Evolutionary conservation across 2,329 filamentous ascomycete species (phyloP).

Genomic region (Trichoderma endophyticum): DNA sequence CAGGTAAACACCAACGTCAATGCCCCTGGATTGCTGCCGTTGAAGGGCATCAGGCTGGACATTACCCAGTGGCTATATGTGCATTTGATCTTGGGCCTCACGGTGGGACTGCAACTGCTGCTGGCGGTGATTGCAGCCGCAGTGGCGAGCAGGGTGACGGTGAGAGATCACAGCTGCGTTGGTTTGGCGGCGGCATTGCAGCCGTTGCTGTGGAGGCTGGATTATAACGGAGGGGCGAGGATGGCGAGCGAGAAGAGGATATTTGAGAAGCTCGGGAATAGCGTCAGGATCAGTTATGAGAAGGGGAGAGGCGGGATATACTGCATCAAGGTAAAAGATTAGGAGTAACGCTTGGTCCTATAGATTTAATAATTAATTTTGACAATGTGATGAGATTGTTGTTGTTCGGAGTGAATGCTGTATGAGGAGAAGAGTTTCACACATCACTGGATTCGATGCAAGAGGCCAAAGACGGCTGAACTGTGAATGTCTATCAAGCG

Average conservation of each 20-base stretch:
- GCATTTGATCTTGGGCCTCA: slow-evolving; percentile 33
- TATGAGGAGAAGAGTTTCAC: not conserved
- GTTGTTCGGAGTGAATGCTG: not conserved
- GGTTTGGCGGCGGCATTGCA: slow-evolving; percentile 24
- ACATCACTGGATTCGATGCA: not conserved
- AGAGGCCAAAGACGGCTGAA: not conserved
- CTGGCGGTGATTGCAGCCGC: slow-evolving; percentile 25
- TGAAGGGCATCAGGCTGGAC: slow-evolving; percentile 32
- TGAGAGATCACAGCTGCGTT: slow-evolving; percentile 27
- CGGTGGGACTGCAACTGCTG: slow-evolving; percentile 31
- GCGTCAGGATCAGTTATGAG: slow-evolving; percentile 1
- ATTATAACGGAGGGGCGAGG: slow-evolving; percentile 20
- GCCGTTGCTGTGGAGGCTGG: slow-evolving; percentile 21
- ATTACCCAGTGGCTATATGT: slow-evolving; percentile 33
- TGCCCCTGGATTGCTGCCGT: slow-evolving; percentile 30
- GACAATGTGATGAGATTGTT: not conserved
- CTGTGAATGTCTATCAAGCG: not conserved
- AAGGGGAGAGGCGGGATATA: slow-evolving; percentile 6
- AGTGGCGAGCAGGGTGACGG: slow-evolving; percentile 29
- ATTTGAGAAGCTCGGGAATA: slow-evolving; percentile 12
- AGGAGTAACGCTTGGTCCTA: not conserved
- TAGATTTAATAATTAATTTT: not conserved
- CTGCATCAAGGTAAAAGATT: slow-evolving; percentile 2
- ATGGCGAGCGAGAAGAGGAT: slow-evolving; percentile 23
- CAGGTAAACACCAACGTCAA: slow-evolving; percentile 29